Conservation (phyloP, 2,329 filamentous ascomycete genomes). For the Fusarium pseudonygamai region DNA sequence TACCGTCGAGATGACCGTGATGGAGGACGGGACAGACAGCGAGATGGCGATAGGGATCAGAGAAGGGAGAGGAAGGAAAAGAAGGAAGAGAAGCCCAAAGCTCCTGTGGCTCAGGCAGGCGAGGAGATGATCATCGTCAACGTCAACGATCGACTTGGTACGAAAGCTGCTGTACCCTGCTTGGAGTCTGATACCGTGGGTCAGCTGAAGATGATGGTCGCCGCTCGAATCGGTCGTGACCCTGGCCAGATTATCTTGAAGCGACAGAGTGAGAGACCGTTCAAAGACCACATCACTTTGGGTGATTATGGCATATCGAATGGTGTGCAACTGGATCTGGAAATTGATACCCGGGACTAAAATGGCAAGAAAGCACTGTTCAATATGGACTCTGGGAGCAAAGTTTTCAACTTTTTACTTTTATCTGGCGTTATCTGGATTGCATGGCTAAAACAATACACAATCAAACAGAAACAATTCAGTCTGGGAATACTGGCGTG, state of each 20-base stretch:
- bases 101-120: slow-evolving; percentile 46
- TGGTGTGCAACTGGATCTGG: slow-evolving; percentile 76
- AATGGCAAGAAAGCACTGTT: neutral
- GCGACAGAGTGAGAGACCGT: slow-evolving; percentile 89
- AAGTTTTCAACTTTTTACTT: neutral
- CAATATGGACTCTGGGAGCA: neutral
- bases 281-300: slow-evolving; percentile 88
- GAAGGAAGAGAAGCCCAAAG: slow-evolving; percentile 51
- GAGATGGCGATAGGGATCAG: slow-evolving; percentile 30
- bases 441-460: neutral
- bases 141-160: slow-evolving; percentile 94
- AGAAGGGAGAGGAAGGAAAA: slow-evolving; percentile 49
- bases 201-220: slow-evolving; percentile 91
- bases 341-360: slow-evolving; percentile 70
- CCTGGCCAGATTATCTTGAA: slow-evolving; percentile 93
- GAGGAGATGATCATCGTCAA: slow-evolving; percentile 95
- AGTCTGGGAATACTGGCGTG: neutral
- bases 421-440: neutral
- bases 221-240: slow-evolving; percentile 86
- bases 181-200: slow-evolving; percentile 84
- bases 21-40: slow-evolving; percentile 20
- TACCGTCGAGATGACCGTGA: slow-evolving; percentile 39
- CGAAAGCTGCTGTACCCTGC: slow-evolving; percentile 94
- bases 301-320: slow-evolving; percentile 96
- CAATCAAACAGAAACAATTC: neutral